Percentiles rank a stretch among this genome's conserved stretches.
phyloP scores from a whole-genome alignment of 164 flowering plant species.

The Stephania japonica region DNA sequence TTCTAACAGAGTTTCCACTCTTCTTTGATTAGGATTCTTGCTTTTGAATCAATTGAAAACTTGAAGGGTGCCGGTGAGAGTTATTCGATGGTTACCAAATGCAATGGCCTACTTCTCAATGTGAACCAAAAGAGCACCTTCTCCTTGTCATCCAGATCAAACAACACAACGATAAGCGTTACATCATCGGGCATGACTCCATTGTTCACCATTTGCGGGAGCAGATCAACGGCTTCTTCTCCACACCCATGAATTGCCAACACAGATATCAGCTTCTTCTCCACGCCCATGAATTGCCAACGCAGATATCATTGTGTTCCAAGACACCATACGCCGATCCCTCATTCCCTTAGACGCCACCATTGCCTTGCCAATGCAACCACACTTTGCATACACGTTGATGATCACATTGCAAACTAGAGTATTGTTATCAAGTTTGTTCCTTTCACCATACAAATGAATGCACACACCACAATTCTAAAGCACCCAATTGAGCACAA shows the following conservation, averaged over 20 bases:
- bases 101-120: slow-evolving; percentile 26
- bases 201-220: slow-evolving; percentile 17
- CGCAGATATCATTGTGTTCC: slow-evolving; percentile 27
- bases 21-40: not conserved
- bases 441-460: slow-evolving; percentile 13
- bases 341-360: slow-evolving; percentile 19
- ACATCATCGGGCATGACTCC: slow-evolving; percentile 23
- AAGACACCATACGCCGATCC: slow-evolving; percentile 19
- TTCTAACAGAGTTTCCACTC: not conserved
- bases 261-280: slow-evolving; percentile 19
- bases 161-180: slow-evolving; percentile 24
- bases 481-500: slow-evolving; percentile 24
- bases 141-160: too few species aligned
- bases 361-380: slow-evolving; percentile 26
- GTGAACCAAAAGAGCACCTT: slow-evolving; percentile 25
- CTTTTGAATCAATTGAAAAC: not conserved
- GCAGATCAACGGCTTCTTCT: slow-evolving; percentile 17
- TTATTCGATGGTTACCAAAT: slow-evolving; percentile 17
- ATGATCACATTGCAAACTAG: slow-evolving; percentile 24
- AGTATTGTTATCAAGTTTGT: slow-evolving; percentile 9
- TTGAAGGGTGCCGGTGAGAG: slow-evolving; percentile 2
- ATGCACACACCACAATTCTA: slow-evolving; percentile 28
- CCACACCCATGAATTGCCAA: slow-evolving; percentile 26
- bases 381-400: slow-evolving; percentile 26
- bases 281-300: slow-evolving; percentile 26